Evolutionary conservation across 768 basidiomycete genomes (phyloP).

Genomic region (Auriscalpium vulgare): DNA sequence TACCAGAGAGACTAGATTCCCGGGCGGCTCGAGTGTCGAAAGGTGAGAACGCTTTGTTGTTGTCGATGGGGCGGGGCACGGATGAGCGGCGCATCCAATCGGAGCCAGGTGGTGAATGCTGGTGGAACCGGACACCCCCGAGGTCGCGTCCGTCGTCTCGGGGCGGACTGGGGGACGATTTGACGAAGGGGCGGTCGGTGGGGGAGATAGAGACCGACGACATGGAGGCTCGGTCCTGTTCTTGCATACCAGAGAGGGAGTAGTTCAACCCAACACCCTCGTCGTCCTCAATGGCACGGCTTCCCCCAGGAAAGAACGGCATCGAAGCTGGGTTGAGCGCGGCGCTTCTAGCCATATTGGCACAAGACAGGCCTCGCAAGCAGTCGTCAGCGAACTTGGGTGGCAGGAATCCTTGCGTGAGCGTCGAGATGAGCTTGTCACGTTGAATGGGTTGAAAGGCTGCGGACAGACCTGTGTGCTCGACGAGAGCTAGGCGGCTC

Average conservation of each 20-base stretch:
- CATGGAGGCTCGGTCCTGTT: constrained; percentile 34
- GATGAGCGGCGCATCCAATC: constrained; percentile 16
- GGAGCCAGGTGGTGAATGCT: constrained; percentile 20
- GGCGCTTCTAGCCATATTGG: constrained; percentile 62
- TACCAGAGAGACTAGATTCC: constrained; percentile 12
- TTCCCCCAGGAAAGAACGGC: constrained; percentile 74
- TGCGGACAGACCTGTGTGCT: too few species aligned
- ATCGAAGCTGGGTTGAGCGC: constrained; percentile 75
- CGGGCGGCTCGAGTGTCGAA: constrained; percentile 9
- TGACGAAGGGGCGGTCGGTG: constrained; percentile 57
- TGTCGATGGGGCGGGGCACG: constrained; percentile 7
- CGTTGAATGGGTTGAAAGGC: too few species aligned
- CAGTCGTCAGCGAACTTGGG: background rate
- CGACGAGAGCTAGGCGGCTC: background rate
- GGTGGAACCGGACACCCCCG: constrained; percentile 14
- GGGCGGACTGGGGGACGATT: constrained; percentile 63
- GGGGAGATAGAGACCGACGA: constrained; percentile 54
- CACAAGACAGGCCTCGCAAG: background rate
- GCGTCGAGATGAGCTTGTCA: too few species aligned
- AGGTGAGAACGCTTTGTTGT: constrained; percentile 23
- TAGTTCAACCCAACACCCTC: constrained; percentile 36
- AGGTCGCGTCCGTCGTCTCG: constrained; percentile 22
- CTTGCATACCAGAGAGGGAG: constrained; percentile 37
- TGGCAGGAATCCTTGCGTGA: background rate
- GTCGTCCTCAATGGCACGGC: constrained; percentile 52